phyloP scores from a whole-genome alignment of 805 yeast genomes.

The Zygoascus ofunaensis region DNA sequence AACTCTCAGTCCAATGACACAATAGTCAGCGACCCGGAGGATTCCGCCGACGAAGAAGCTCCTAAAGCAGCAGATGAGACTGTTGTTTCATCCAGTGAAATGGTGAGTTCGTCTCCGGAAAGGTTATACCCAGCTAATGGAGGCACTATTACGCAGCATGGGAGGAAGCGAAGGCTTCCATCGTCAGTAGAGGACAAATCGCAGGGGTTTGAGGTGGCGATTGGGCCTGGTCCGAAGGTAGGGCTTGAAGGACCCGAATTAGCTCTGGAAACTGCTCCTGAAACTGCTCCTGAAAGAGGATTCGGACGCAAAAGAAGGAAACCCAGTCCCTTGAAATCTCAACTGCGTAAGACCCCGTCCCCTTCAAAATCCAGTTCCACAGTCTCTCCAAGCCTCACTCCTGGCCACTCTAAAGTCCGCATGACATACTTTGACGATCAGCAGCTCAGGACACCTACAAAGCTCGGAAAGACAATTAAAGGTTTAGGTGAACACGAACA shows the following conservation, averaged over 20 bases:
- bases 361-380: not conserved
- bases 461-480: not conserved
- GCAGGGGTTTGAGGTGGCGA: too few relatives aligned
- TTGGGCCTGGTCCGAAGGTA: too few relatives aligned
- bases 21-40: conserved; percentile 7
- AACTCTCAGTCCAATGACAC: not conserved
- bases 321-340: not conserved
- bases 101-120: conserved; percentile 2
- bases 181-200: not conserved
- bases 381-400: not conserved
- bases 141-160: not conserved
- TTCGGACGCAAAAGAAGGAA: too few relatives aligned
- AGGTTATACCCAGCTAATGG: not conserved
- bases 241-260: not conserved
- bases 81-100: not conserved
- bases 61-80: not conserved
- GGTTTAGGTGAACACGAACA: too few relatives aligned
- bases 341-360: not conserved
- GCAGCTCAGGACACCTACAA: conserved; percentile 1
- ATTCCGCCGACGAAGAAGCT: too few relatives aligned
- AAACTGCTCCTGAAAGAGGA: too few relatives aligned
- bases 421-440: conserved; percentile 2
- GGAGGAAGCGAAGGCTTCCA: not conserved
- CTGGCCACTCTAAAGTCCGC: conserved; percentile 1
- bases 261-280: not conserved